These are phyloP conservation scores for Ceratobasidium sp. DNA, from an alignment of 1,284 basidiomycete species.

Conservation along the genomic window DNA sequence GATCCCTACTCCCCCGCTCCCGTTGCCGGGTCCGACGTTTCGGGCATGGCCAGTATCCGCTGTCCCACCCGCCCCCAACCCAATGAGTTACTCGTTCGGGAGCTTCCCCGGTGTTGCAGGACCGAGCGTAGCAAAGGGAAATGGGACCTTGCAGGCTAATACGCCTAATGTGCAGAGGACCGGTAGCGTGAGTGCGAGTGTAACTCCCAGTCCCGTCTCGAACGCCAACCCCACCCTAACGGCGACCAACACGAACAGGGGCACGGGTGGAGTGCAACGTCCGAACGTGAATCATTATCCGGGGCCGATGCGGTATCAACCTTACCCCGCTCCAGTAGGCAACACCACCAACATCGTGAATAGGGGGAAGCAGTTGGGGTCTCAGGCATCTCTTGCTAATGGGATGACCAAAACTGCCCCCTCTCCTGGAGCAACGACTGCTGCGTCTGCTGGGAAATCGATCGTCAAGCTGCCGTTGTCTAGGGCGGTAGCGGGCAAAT, in stretches of 20 bases:
- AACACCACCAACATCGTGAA: neutral
- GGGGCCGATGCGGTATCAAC: conserved; percentile 34
- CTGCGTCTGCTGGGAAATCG: neutral
- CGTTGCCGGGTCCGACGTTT: conserved; percentile 34
- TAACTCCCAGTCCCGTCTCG: neutral
- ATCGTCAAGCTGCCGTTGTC: neutral
- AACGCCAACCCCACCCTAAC: neutral
- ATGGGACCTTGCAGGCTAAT: neutral
- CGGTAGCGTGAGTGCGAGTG: conserved; percentile 11
- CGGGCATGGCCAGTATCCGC: conserved; percentile 28
- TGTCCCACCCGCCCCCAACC: conserved; percentile 1
- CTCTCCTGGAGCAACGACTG: neutral
- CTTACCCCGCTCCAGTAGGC: conserved; percentile 15
- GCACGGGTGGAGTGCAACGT: conserved; percentile 26
- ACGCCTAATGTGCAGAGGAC: conserved; percentile 1
- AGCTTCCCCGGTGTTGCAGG: conserved; percentile 22
- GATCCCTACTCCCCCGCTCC: conserved; percentile 24
- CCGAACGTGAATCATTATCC: conserved; percentile 27
- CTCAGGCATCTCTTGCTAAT: neutral
- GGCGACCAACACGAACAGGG: neutral
- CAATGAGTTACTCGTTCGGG: conserved; percentile 28
- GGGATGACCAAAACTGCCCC: neutral
- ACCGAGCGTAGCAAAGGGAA: conserved; percentile 15
- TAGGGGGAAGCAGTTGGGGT: conserved; percentile 5
- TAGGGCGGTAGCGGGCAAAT: conserved; percentile 11